Evolutionary conservation across 768 basidiomycete species (phyloP).

Genomic region (Chalciporus piperatus): DNA sequence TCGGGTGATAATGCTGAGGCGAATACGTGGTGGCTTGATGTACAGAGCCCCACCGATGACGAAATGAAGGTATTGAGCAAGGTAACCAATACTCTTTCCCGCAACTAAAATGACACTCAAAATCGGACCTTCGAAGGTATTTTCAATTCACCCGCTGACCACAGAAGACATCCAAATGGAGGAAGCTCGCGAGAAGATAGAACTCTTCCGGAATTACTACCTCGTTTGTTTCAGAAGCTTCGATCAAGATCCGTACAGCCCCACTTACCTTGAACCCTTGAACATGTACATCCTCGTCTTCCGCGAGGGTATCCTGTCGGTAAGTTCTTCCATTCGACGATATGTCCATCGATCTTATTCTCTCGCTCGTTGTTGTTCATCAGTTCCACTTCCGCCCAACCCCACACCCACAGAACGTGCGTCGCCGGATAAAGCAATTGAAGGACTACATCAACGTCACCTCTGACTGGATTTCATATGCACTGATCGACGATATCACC

Average conservation of each 20-base stretch:
- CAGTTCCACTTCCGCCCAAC: conserved; percentile 98
- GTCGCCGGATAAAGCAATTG: conserved; percentile 96
- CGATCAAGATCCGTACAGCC: conserved; percentile 97
- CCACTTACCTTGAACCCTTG: conserved; percentile 94
- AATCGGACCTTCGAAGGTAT: conserved; percentile 57
- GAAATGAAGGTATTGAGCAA: conserved; percentile 98
- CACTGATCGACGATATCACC: conserved; percentile 98
- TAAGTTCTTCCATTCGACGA: conserved; percentile 38
- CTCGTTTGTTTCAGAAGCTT: conserved; percentile 99
- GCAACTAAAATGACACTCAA: neutral
- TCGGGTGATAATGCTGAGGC: conserved; percentile 50
- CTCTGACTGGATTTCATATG: conserved; percentile 99
- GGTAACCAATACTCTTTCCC: conserved; percentile 39
- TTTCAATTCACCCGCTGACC: conserved; percentile 94
- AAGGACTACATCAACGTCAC: conserved; percentile 99
- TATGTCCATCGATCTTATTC: neutral
- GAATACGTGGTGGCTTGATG: conserved; percentile 97
- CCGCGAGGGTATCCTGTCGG: conserved; percentile 92
- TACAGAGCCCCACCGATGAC: conserved; percentile 90
- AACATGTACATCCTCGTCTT: conserved; percentile 99
- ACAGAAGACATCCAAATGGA: conserved; percentile 99
- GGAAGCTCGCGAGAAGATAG: conserved; percentile 99
- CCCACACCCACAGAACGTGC: conserved; percentile 96
- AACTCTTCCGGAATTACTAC: conserved; percentile 97
- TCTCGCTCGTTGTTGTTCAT: neutral